Percentiles rank a stretch among this genome's conserved stretches.
Evolutionary conservation across 108 stramenopile species (phyloP).

Genomic region (Pseudonitzschia multistriata): DNA sequence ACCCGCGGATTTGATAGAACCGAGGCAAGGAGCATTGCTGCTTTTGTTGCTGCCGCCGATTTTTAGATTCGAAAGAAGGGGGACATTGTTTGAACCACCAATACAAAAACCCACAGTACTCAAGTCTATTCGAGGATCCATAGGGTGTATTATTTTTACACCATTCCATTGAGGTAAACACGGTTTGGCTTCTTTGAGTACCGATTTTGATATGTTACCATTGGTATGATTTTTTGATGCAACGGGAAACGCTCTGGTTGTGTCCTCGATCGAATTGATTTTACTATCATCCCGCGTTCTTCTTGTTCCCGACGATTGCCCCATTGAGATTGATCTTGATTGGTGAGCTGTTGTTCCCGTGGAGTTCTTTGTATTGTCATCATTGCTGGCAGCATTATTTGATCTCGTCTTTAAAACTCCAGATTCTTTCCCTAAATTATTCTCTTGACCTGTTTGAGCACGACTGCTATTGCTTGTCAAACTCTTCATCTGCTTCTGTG

Average conservation of each 20-base stretch:
- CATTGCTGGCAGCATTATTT: not conserved
- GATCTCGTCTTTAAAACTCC: not conserved
- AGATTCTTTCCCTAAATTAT: not conserved
- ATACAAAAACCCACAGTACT: slow-evolving; percentile 34
- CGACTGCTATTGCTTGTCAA: not conserved
- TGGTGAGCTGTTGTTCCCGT: not conserved
- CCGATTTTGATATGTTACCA: not conserved
- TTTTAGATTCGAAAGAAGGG: not conserved
- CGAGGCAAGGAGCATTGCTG: not conserved
- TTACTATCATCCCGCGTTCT: not conserved
- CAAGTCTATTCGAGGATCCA: slow-evolving; percentile 62
- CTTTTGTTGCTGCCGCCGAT: not conserved
- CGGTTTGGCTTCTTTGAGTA: not conserved
- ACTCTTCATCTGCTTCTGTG: slow-evolving; percentile 11
- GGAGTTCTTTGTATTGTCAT: not conserved
- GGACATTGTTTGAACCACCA: not conserved
- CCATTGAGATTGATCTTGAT: not conserved
- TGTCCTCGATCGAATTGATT: not conserved
- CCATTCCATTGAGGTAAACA: slow-evolving; percentile 48
- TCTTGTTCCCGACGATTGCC: not conserved
- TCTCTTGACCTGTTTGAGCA: not conserved
- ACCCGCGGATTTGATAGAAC: not conserved
- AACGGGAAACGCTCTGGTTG: not conserved
- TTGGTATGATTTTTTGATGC: not conserved
- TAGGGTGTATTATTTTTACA: slow-evolving; percentile 41